Conservation (phyloP, 1,284 basidiomycete species). For the Melanopsichium pennsylvanicum region DNA sequence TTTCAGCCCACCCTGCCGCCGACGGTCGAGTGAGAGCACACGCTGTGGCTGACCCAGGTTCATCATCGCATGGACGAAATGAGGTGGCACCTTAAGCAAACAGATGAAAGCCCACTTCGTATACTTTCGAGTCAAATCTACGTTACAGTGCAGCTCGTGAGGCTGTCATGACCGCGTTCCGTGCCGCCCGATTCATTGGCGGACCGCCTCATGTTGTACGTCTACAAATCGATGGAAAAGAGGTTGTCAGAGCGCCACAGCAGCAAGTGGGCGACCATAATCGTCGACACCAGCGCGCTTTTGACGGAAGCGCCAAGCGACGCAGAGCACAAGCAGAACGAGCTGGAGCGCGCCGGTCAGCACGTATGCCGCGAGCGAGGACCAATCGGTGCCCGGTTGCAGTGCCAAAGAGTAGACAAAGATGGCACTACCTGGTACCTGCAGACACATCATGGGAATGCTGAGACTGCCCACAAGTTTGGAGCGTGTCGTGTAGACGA, state of each 20-base stretch:
- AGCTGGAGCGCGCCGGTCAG: slow-evolving; percentile 88
- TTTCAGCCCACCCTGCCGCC: too few relatives aligned
- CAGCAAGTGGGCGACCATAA: slow-evolving; percentile 78
- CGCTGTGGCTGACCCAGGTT: too few relatives aligned
- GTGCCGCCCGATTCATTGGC: not conserved
- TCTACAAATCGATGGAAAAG: too few relatives aligned
- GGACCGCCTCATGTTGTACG: too few relatives aligned
- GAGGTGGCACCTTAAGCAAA: too few relatives aligned
- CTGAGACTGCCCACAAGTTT: slow-evolving; percentile 89
- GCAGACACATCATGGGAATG: slow-evolving; percentile 92
- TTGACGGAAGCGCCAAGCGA: slow-evolving; percentile 70
- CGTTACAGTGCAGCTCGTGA: too few relatives aligned
- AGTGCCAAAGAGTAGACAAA: slow-evolving; percentile 77
- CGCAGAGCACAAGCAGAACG: slow-evolving; percentile 72
- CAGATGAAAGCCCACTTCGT: not conserved
- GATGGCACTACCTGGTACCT: slow-evolving; percentile 86
- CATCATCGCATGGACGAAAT: too few relatives aligned
- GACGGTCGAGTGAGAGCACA: not conserved
- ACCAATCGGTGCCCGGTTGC: slow-evolving; percentile 58
- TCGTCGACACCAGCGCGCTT: slow-evolving; percentile 83
- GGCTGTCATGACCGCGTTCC: too few relatives aligned
- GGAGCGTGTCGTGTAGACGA: slow-evolving; percentile 78
- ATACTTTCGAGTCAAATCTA: not conserved
- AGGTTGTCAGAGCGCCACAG: slow-evolving; percentile 12
- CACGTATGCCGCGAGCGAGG: slow-evolving; percentile 71